A percentile compares a stretch with the other conserved stretches of the same genome.
Conservation (phyloP, 2,329 filamentous ascomycete genomes). For the Cercospora beticola region DNA sequence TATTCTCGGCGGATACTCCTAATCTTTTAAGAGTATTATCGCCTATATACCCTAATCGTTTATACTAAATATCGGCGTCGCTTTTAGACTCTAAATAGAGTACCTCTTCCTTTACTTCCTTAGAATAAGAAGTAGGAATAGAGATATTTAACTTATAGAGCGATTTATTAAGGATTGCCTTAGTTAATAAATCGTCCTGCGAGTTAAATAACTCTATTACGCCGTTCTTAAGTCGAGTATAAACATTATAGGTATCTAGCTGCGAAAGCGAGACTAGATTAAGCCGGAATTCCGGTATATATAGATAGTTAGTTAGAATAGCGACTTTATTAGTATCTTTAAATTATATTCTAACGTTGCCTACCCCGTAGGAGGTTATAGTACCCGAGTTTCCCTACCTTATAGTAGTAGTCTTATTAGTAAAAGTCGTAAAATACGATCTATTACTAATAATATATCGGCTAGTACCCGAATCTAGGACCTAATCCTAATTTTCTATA, state of each 20-base stretch:
- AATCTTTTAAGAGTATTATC: background rate
- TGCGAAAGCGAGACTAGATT: conserved; percentile 6
- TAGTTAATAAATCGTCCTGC: background rate
- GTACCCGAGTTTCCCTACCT: background rate
- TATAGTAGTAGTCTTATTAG: too few relatives aligned
- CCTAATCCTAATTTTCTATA: too few relatives aligned
- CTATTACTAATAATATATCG: too few relatives aligned
- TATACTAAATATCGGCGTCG: conserved; percentile 8
- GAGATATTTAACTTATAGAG: conserved; percentile 13
- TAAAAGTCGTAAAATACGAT: too few relatives aligned
- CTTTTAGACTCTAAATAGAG: conserved; percentile 4
- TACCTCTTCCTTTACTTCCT: conserved; percentile 1
- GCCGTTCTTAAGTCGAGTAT: background rate
- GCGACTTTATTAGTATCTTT: conserved; percentile 6
- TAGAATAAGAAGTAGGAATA: background rate
- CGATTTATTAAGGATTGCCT: background rate
- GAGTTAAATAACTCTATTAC: conserved; percentile 8
- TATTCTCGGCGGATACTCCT: background rate
- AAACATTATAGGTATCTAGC: conserved; percentile 2
- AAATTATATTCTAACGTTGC: background rate
- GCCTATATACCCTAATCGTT: conserved; percentile 13
- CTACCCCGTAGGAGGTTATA: background rate
- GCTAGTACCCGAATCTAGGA: too few relatives aligned
- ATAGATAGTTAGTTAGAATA: conserved; percentile 12
- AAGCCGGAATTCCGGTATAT: background rate